Base-by-base conservation (phyloP, 176 grass and related monocot species). In the bread wheat (Triticum aestivum) region DNA sequence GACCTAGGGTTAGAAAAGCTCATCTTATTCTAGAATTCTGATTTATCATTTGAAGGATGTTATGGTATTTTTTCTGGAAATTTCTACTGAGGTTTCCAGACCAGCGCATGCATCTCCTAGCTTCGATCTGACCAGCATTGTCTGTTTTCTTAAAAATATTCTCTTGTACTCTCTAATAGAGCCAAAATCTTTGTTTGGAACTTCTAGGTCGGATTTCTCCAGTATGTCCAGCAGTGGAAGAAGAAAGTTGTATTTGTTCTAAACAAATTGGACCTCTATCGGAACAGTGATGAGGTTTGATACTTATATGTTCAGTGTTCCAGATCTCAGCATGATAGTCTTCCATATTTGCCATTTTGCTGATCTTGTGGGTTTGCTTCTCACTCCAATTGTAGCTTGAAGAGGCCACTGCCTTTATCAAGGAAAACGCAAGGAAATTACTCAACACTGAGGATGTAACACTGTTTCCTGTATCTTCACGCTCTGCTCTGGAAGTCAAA, bases 181-280 rank as follows among this genome's bases (percentile, higher is more conserved):
- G 8, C 29, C 75, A 37, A 77, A 82, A n/a, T 14, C 7, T 11
- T 83, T 88, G 17, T 58, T 90, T 11, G 21, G 64, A 80, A 87
- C 62, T 90, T 91, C 45, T 89, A 99, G 97, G 97, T 99, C 37
- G 85, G 74, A 89, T 99, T 99, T 94, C 92, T 99, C 62, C 85
- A 73, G 39, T 99, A 99, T 88, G 72, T 94, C 6, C 92, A 99
- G 30, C 97, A 99, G 83, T 98, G 97, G 94, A 99, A 94, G 85
- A 99, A 99, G 85, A 99, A 96, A 93, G 87, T 99, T 61, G 89
- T 99, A 61, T 99, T 99, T 96, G 82, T 99, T 67, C 73, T 96
- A 73, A 99, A 99, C 83, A 99, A 99, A 90, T 64, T 91, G 82
- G 97, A 99, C 87, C 92, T 99, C 54, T 99, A 99, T 69, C 88